Evolutionary conservation across 2,329 filamentous ascomycete genomes (phyloP), one percentile per base, ranked within the genome.

Genomic region (Verticillium klebahnii): DNA sequence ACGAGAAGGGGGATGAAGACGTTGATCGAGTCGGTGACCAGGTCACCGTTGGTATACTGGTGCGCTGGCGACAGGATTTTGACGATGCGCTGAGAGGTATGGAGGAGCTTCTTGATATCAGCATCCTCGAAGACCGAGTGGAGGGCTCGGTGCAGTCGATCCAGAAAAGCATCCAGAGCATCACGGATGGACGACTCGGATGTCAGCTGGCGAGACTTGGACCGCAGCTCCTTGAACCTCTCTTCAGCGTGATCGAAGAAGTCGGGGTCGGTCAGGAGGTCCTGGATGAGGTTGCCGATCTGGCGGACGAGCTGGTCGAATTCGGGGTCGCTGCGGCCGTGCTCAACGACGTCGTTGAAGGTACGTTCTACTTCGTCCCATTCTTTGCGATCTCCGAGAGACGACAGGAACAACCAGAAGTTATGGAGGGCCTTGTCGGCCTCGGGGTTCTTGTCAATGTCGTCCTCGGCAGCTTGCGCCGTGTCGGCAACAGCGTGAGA

Each of bases 1-100:
- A 97, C 84, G 4, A 93, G 70, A 14, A 92, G 78, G 0, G 94
- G 94, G 5, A 95, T 80, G 71, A 97, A 93, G 14, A 94, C 86
- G 63, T 94, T 89, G 67, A 92, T 82, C 3, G 86, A 79, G 71
- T 98, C 94, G 2, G 86, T 82, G 4, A 95, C 76, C 1, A 98
- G 80, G 32, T 92, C 89, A 0, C 81, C 78, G 70, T 93, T 94
- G 23, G 86, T 81, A 59, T 86, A 82, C 3, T 83, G 75, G 62
- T 89, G 83, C 0, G 80, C 75, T 0, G 89, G 89, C 2, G 88
- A 93, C 0, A 96, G 76, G 56, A 93, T 85, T 56, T 83, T 79
- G 69, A 87, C 85, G 52, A 97, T 83, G 45, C 85, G 86, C n/a
- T 83, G 77, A 0, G 87, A 84, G 0, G 89, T 91, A 15, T 84